Conservation (phyloP, 257 asterid genomes). For the Gentiana straminea region DNA sequence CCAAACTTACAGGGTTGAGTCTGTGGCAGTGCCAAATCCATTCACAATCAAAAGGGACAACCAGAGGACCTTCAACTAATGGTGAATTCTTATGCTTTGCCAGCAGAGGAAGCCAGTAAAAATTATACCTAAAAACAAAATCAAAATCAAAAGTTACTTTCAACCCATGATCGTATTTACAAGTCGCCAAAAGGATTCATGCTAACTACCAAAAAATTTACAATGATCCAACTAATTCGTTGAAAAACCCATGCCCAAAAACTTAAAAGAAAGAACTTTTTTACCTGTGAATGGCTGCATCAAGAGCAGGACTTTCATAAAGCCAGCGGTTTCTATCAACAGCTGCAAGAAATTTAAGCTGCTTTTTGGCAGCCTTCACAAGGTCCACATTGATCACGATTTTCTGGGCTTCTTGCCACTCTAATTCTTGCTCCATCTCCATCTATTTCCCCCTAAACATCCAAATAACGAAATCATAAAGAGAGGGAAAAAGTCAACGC, state of each 20-base stretch:
- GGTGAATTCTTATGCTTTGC: constrained; percentile 66
- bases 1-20: constrained; percentile 72
- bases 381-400: constrained; percentile 57
- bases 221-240: too few relatives aligned
- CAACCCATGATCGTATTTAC: neutral
- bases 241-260: too few relatives aligned
- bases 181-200: neutral
- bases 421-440: constrained; percentile 61
- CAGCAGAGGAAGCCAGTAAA: constrained; percentile 87
- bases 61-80: constrained; percentile 58
- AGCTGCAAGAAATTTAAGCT: constrained; percentile 67
- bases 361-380: constrained; percentile 62
- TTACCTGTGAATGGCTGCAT: too few relatives aligned
- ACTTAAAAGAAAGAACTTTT: too few relatives aligned
- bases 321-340: constrained; percentile 89
- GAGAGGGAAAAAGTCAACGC: neutral
- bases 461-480: neutral
- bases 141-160: constrained; percentile 2
- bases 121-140: constrained; percentile 51
- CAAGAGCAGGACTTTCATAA: constrained; percentile 38
- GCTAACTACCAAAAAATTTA: too few relatives aligned
- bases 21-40: constrained; percentile 99
- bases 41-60: constrained; percentile 91
- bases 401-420: constrained; percentile 83
- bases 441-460: constrained; percentile 27